These are phyloP conservation scores for Austroboletus niveus DNA, from an alignment of 1,284 basidiomycete species.

Conservation along the genomic window DNA sequence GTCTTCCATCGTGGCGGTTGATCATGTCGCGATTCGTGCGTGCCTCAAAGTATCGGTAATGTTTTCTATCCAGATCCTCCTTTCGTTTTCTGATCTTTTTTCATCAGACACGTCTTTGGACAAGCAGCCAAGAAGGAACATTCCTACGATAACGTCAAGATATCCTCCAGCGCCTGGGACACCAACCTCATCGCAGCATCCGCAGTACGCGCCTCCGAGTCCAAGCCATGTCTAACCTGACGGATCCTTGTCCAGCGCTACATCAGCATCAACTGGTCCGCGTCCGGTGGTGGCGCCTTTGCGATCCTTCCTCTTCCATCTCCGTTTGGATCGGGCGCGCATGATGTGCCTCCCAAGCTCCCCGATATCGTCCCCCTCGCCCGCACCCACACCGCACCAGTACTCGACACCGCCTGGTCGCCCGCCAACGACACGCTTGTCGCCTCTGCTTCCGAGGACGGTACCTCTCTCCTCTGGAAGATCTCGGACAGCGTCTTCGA, in stretches of 20 bases:
- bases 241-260: slow-evolving; percentile 57
- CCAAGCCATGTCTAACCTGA: not conserved
- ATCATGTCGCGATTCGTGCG: slow-evolving; percentile 71
- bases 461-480: slow-evolving; percentile 90
- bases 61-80: slow-evolving; percentile 24
- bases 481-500: slow-evolving; percentile 71
- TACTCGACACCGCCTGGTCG: slow-evolving; percentile 97
- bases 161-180: slow-evolving; percentile 91
- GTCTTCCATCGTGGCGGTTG: not conserved
- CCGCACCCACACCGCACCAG: slow-evolving; percentile 79
- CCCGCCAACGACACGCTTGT: slow-evolving; percentile 92
- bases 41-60: slow-evolving; percentile 68
- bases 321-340: slow-evolving; percentile 57
- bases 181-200: slow-evolving; percentile 93
- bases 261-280: slow-evolving; percentile 92
- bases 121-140: slow-evolving; percentile 82
- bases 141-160: slow-evolving; percentile 88
- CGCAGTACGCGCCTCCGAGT: slow-evolving; percentile 45
- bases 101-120: slow-evolving; percentile 83
- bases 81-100: not conserved
- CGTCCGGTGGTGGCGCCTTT: slow-evolving; percentile 94
- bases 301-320: slow-evolving; percentile 85
- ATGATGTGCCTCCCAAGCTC: slow-evolving; percentile 72
- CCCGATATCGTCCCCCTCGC: slow-evolving; percentile 93
- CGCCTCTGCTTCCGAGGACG: slow-evolving; percentile 91